A percentile compares a stretch with the other conserved stretches of the same genome.
Evolutionary conservation across 495 filamentous ascomycete genomes (phyloP).

Genomic region (Letharia columbiana): DNA sequence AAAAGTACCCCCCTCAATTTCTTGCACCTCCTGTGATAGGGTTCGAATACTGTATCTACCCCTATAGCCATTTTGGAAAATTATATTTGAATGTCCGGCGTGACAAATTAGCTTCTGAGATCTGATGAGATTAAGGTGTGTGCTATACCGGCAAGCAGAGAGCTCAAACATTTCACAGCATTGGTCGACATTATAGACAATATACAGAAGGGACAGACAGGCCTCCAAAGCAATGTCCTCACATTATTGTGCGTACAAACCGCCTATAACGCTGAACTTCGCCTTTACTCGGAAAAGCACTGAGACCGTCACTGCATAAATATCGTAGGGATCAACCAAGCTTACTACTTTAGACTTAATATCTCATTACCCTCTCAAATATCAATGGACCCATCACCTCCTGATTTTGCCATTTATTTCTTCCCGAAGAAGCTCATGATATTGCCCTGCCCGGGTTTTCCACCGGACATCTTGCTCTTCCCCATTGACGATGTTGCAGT

Average conservation of each 20-base stretch:
- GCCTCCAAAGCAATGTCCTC: not conserved
- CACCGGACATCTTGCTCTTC: conserved; percentile 47
- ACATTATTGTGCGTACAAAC: not conserved
- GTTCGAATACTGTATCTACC: not conserved
- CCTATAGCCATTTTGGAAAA: no score
- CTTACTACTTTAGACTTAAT: not conserved
- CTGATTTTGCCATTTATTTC: conserved; percentile 42
- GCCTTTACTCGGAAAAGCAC: not conserved
- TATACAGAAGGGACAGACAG: not conserved
- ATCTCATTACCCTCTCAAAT: not conserved
- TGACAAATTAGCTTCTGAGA: no score
- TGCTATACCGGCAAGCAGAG: not conserved
- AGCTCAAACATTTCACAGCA: not conserved
- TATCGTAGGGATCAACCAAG: not conserved
- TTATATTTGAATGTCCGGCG: no score
- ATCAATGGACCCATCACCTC: not conserved
- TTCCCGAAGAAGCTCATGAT: conserved; percentile 95
- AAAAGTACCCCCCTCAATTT: not conserved
- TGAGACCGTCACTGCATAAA: not conserved
- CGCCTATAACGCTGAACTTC: not conserved
- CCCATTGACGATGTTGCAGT: conserved; percentile 20
- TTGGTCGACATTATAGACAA: not conserved
- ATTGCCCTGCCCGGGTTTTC: conserved; percentile 66
- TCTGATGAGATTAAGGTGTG: not conserved
- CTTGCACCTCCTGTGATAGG: not conserved